These are phyloP conservation scores for Periconia sp. DNA, from an alignment of 2,329 filamentous ascomycete genomes.

Conservation along the genomic window DNA sequence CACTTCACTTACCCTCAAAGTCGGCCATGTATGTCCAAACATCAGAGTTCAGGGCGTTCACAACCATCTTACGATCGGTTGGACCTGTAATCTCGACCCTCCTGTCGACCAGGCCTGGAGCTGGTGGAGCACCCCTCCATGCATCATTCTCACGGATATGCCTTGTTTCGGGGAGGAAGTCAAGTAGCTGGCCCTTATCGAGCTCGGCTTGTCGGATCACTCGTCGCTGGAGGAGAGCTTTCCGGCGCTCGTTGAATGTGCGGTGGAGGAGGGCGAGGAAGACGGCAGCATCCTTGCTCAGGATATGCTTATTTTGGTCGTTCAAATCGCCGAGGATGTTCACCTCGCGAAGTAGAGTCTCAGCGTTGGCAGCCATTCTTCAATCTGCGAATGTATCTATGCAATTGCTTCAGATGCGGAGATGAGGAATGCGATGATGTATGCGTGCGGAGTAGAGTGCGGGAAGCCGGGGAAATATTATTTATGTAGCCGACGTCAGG, in stretches of 20 bases:
- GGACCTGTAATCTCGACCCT: conserved; percentile 97
- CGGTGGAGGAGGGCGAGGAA: conserved; percentile 95
- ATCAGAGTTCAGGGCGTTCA: conserved; percentile 93
- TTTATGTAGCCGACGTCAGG: conserved; percentile 41
- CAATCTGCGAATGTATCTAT: conserved; percentile 8
- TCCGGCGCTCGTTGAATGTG: conserved; percentile 89
- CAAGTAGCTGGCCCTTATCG: conserved; percentile 84
- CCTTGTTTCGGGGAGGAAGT: conserved; percentile 95
- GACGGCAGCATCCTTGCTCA: conserved; percentile 85
- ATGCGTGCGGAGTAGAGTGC: conserved; percentile 31
- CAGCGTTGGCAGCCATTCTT: conserved; percentile 57
- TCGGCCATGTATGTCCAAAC: conserved; percentile 99
- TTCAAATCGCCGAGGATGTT: conserved; percentile 80
- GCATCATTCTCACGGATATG: conserved; percentile 92
- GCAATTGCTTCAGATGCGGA: conserved; percentile 11
- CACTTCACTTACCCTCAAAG: conserved; percentile 78
- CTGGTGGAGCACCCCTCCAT: conserved; percentile 91
- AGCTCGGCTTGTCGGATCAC: conserved; percentile 88
- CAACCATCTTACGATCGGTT: conserved; percentile 98
- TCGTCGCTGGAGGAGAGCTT: conserved; percentile 85
- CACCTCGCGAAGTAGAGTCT: conserved; percentile 85
- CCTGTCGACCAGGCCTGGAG: conserved; percentile 89
- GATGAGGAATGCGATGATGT: conserved; percentile 31
- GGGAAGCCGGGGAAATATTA: conserved; percentile 28
- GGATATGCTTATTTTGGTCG: conserved; percentile 84